These are phyloP conservation scores for Pterulicium gracile DNA, from an alignment of 1,284 basidiomycete genomes.

Conservation along the genomic window DNA sequence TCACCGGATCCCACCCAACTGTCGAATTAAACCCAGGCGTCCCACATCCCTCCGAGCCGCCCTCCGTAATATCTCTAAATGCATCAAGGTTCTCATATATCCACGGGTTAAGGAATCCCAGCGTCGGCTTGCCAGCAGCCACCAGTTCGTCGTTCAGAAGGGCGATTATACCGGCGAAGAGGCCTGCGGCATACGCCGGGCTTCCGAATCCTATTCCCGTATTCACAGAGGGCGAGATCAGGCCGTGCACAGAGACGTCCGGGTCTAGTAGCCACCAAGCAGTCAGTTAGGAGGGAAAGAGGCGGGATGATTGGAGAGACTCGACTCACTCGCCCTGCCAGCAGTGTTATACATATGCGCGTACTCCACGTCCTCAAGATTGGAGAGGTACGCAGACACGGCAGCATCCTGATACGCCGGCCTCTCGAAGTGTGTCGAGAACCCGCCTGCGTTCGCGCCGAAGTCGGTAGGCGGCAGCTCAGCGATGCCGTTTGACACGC, in stretches of 20 bases:
- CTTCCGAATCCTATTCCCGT: not conserved
- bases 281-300: not conserved
- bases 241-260: not conserved
- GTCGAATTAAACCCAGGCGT: conserved; percentile 1
- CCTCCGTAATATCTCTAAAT: not conserved
- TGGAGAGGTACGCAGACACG: conserved; percentile 12
- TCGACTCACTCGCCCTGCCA: conserved; percentile 10
- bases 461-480: not conserved
- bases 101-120: conserved; percentile 30
- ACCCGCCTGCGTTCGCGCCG: not conserved
- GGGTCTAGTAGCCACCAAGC: not conserved
- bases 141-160: conserved; percentile 26
- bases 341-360: conserved; percentile 28
- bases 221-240: not conserved
- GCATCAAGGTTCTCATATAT: not conserved
- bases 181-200: not conserved
- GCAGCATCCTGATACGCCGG: conserved; percentile 28
- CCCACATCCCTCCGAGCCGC: not conserved
- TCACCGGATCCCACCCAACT: conserved; percentile 1
- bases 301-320: not conserved
- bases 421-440: conserved; percentile 23
- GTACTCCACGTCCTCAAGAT: conserved; percentile 21
- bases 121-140: conserved; percentile 18
- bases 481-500: not conserved
- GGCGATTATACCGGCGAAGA: conserved; percentile 23